Evolutionary conservation across 2,329 filamentous ascomycete species (phyloP), one percentile per base, ranked within the genome.

Genomic region (Diaporthe vexans): DNA sequence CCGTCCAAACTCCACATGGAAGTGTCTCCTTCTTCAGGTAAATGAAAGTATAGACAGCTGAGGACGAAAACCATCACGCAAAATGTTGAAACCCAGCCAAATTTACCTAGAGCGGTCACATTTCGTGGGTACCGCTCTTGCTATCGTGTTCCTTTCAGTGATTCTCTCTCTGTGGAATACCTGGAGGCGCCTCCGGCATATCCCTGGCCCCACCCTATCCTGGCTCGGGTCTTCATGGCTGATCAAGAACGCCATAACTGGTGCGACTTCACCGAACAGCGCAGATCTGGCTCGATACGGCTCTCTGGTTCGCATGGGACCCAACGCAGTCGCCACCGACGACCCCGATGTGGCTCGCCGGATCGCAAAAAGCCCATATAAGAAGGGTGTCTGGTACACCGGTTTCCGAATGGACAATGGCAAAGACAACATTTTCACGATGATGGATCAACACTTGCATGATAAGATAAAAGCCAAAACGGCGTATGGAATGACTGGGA

Each of bases 181-280:
- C 6, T 63, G 59, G 59, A 21, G 17, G 26, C 59, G 59, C 15
- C 59, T 63, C 40, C 59, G 59, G 2, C 59, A 63, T 9, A 48
- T 63, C 15, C 59, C 59, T 17, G 59, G 59, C 3, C 59, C 59
- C 15, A 21, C 40, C 4, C 19, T 63, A 1, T 63, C 59, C 17
- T 63, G 59, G 59, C 37, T 63, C 3, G 59, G 59, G 6, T 63
- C 59, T 0, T 63, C 59, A 48, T 63, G 59, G 59, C 40, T 63
- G 2, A 48, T 63, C 37, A 63, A 19, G 21, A 48, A 63, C 11
- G 40, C 59, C 24, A 37, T 63, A n/a, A 63, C 24, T 10, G 59
- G 59, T 24, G 37, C 59, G 26, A 63, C 59, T 33, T 46, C 37
- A 9, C 40, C 59, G 4, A 63, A 63, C 43, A 65, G 59, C 26